phyloP scores from a whole-genome alignment of 208 protist species.

The Trypanosoma rangeli region DNA sequence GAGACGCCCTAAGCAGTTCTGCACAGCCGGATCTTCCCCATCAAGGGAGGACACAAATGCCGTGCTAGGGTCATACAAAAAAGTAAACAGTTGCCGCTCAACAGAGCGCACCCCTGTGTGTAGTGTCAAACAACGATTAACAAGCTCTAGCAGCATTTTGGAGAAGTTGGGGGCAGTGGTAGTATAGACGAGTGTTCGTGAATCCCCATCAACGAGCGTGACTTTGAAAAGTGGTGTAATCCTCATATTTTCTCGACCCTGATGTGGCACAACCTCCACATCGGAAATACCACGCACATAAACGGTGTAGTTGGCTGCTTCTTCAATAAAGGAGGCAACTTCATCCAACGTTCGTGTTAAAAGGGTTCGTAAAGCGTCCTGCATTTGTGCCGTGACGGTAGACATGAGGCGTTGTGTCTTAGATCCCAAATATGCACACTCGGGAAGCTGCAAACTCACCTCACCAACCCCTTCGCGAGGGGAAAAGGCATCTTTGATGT shows the following conservation, averaged over 20 bases:
- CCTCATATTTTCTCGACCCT: slow-evolving; percentile 33
- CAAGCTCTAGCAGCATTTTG: slow-evolving; percentile 54
- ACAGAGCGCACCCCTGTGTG: slow-evolving; percentile 88
- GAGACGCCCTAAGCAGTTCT: slow-evolving; percentile 57
- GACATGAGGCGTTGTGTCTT: slow-evolving; percentile 94
- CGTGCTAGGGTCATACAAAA: slow-evolving; percentile 86
- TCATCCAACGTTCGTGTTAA: slow-evolving; percentile 65
- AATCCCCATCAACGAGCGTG: slow-evolving; percentile 39
- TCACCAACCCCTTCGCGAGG: slow-evolving; percentile 34
- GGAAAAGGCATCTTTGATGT: slow-evolving; percentile 48
- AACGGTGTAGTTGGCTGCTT: slow-evolving; percentile 58
- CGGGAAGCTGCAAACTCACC: slow-evolving; percentile 82
- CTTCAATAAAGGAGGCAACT: slow-evolving; percentile 86
- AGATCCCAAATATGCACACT: slow-evolving; percentile 89
- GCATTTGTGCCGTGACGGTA: slow-evolving; percentile 93
- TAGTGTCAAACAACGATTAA: slow-evolving; percentile 71
- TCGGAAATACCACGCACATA: slow-evolving; percentile 49
- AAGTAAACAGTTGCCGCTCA: slow-evolving; percentile 87
- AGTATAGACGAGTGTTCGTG: slow-evolving; percentile 42
- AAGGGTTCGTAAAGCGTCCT: slow-evolving; percentile 82
- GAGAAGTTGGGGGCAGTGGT: slow-evolving; percentile 59
- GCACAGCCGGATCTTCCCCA: slow-evolving; percentile 47
- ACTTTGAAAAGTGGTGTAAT: slow-evolving; percentile 66
- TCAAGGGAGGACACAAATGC: slow-evolving; percentile 65
- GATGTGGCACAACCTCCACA: slow-evolving; percentile 44